Percentiles rank a stretch among this genome's conserved stretches.
Evolutionary conservation across 305 asterid species (phyloP).

Genomic region (Fraxinus xanthoxyloides): DNA sequence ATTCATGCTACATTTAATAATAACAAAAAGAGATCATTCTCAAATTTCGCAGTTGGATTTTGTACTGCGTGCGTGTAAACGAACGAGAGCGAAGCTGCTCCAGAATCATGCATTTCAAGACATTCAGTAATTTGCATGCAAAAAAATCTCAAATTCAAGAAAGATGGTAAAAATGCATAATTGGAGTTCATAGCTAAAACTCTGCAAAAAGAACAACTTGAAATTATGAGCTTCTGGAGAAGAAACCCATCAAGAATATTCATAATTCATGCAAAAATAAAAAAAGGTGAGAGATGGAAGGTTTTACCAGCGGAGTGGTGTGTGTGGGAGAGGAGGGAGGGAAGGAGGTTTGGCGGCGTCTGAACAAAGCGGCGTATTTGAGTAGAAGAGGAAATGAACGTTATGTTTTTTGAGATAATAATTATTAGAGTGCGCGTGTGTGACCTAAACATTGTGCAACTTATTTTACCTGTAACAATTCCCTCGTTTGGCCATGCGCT

Average conservation of each 20-base stretch:
- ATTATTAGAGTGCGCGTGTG: background rate
- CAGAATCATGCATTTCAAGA: slow-evolving; percentile 11
- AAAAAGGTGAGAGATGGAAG: background rate
- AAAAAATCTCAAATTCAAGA: slow-evolving; percentile 6
- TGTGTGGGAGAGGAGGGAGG: background rate
- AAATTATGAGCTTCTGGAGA: slow-evolving; percentile 1
- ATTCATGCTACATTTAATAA: background rate
- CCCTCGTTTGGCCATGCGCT: background rate
- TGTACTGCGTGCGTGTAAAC: background rate
- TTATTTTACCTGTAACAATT: background rate
- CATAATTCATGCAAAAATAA: slow-evolving; percentile 27
- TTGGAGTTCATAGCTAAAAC: slow-evolving; percentile 7
- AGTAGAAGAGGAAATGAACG: slow-evolving; percentile 28
- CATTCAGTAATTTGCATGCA: slow-evolving; percentile 2
- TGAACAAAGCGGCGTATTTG: slow-evolving; percentile 36
- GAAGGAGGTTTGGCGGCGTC: slow-evolving; percentile 44
- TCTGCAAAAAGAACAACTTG: background rate
- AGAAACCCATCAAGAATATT: slow-evolving; percentile 9
- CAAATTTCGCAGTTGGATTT: background rate
- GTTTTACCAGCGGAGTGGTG: slow-evolving; percentile 18
- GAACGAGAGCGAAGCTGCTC: background rate
- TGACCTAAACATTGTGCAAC: slow-evolving; percentile 12
- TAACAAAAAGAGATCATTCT: background rate
- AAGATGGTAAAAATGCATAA: slow-evolving; percentile 8
- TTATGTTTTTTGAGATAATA: slow-evolving; percentile 17